Conservation (phyloP, 2,329 filamentous ascomycete species). For the Microdochium nivale region DNA sequence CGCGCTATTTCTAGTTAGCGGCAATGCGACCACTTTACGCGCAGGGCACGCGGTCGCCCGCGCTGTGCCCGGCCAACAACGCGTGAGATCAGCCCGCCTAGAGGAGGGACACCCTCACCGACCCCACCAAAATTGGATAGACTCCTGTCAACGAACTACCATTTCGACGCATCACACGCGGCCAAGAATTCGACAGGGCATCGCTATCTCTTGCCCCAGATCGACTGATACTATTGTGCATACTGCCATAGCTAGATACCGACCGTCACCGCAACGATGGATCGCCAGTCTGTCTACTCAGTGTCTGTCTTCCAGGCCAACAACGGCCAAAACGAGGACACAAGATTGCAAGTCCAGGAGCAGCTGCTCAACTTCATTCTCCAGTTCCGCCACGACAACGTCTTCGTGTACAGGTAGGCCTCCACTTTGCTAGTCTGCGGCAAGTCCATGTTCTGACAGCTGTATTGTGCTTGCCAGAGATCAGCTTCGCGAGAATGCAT, state of each 20-base stretch:
- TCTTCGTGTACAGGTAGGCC: conserved; percentile 81
- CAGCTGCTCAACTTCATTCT: conserved; percentile 86
- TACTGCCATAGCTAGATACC: too few relatives aligned
- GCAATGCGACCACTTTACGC: neutral
- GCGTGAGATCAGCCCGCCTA: too few relatives aligned
- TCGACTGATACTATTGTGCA: too few relatives aligned
- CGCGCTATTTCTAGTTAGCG: neutral
- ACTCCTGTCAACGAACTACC: neutral
- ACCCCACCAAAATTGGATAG: neutral
- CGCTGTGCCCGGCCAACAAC: neutral
- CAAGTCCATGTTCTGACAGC: conserved; percentile 5
- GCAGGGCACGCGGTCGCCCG: neutral
- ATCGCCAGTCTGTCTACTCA: conserved; percentile 80
- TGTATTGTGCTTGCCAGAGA: conserved; percentile 53
- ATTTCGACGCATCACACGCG: conserved; percentile 1
- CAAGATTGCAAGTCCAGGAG: conserved; percentile 62
- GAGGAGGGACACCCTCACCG: too few relatives aligned
- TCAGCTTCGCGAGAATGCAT: conserved; percentile 88
- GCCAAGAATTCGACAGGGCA: neutral
- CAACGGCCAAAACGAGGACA: conserved; percentile 58
- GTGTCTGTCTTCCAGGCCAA: conserved; percentile 69
- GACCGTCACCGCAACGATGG: conserved; percentile 57
- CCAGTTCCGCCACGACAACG: conserved; percentile 87
- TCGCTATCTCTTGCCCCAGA: too few relatives aligned
- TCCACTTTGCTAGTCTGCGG: neutral